phyloP scores from a whole-genome alignment of 2,329 filamentous ascomycete species.

The Epichloe glyceriae region DNA sequence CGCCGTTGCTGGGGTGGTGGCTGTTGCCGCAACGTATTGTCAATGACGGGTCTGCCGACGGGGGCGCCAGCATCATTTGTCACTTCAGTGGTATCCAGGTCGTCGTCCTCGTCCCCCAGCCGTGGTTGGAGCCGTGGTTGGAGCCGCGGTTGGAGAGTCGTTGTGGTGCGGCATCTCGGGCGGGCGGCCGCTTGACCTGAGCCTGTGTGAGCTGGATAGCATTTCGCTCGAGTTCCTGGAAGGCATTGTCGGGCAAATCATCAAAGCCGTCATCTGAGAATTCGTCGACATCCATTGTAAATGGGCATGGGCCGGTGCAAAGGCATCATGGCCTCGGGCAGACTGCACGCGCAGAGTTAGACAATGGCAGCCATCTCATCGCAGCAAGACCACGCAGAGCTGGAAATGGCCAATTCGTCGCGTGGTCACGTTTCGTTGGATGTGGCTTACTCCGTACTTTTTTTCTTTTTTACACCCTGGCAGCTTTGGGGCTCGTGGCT shows the following conservation, averaged over 20 bases:
- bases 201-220: constrained; percentile 49
- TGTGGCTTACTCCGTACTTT: not conserved
- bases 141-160: constrained; percentile 11
- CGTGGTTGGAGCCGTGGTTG: constrained; percentile 19
- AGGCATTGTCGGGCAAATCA: constrained; percentile 40
- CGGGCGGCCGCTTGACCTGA: constrained; percentile 10
- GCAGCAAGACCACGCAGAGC: not conserved
- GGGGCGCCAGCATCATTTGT: constrained; percentile 33
- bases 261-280: constrained; percentile 54
- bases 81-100: constrained; percentile 45
- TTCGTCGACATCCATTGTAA: constrained; percentile 35
- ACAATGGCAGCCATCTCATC: not conserved
- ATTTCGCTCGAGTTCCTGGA: constrained; percentile 51
- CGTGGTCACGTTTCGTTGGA: constrained; percentile 6
- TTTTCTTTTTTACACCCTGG: not conserved
- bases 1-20: constrained; percentile 19
- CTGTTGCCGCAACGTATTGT: constrained; percentile 23
- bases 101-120: constrained; percentile 42
- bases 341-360: not conserved
- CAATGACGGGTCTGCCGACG: constrained; percentile 22
- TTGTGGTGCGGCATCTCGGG: constrained; percentile 12
- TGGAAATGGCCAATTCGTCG: constrained; percentile 5
- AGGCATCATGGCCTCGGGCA: constrained; percentile 7
- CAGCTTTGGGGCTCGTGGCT: not conserved
- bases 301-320: constrained; percentile 9